Evolutionary conservation across 2,329 filamentous ascomycete species (phyloP), one percentile per base, ranked within the genome.

Genomic region (Sporothrix schenckii): DNA sequence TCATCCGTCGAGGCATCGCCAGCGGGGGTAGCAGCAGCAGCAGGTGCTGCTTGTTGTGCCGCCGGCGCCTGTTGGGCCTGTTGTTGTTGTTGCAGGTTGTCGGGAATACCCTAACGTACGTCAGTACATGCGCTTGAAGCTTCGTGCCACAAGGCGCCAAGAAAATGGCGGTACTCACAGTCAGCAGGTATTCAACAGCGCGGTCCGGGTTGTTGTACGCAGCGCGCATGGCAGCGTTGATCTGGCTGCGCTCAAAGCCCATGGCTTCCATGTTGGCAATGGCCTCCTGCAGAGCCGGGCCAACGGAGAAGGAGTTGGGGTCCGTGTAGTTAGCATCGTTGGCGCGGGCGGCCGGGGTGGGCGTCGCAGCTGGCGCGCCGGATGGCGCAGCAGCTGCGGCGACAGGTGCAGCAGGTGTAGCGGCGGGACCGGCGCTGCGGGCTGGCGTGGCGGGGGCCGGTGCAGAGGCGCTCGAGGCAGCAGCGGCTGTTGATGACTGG

Each of bases 161-260:
- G 30, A 34, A 34, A 34, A 7, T 4, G 47, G 21, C 4, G 16
- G n/a, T 13, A 83, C 90, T 81, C 80, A 95, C 93, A 75, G 83
- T 97, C 78, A 99, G 80, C 14, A 99, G 88, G 78, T 99, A 99
- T 80, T 99, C 95, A 70, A 99, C 94, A 69, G 95, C 95, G 76
- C 95, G 93, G 80, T 98, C 94, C 16, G 94, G 93, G 83, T 99
- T 99, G 86, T 91, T 96, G 81, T 92, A 99, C 16, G 95, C 95
- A 73, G 95, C 95, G 77, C 94, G 92, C 91, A 99, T 95, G 67
- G 95, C 95, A 63, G 91, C 88, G 76, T 97, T 93, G 75, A 97
- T 97, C 78, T 97, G 91, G 68, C 88, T 84, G 77, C 94, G 88
- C 77, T 92, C 88, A 76, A 99, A 99, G 10, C 95, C 95, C 95